A percentile compares a stretch with the other conserved stretches of the same genome.
These are phyloP conservation scores for Haberlea rhodopensis DNA, from an alignment of 257 asterid species.

Conservation along the genomic window DNA sequence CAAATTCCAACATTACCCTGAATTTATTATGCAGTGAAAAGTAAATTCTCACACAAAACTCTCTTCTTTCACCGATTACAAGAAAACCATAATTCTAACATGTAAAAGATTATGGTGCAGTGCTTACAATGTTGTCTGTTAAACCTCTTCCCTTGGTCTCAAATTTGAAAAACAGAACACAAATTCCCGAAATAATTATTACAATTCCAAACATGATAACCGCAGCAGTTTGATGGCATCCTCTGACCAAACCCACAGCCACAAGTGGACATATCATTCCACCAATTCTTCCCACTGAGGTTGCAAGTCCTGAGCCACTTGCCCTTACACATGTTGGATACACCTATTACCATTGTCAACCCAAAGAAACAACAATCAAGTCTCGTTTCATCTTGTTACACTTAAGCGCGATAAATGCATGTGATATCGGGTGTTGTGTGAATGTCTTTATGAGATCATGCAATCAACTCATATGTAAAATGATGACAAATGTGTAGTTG, in stretches of 20 bases:
- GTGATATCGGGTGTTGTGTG: background rate
- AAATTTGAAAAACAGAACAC: constrained; percentile 34
- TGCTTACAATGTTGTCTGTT: constrained; percentile 9
- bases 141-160: constrained; percentile 36
- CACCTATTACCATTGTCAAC: constrained; percentile 18
- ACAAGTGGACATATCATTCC: constrained; percentile 45
- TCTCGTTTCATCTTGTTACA: background rate
- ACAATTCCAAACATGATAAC: constrained; percentile 30
- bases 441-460: background rate
- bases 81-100: background rate
- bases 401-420: background rate
- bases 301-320: constrained; percentile 38
- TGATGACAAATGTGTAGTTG: background rate
- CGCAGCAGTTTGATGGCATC: constrained; percentile 39
- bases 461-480: no score
- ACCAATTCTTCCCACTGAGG: constrained; percentile 36
- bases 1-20: no score
- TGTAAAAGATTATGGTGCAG: background rate
- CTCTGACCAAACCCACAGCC: constrained; percentile 37
- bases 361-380: background rate
- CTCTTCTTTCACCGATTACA: background rate
- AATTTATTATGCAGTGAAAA: no score
- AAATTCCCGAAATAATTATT: constrained; percentile 33
- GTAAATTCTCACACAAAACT: no score
- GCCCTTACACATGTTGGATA: constrained; percentile 43